phyloP scores from a whole-genome alignment of 106 monocot species.

The Triglochin maritima region DNA sequence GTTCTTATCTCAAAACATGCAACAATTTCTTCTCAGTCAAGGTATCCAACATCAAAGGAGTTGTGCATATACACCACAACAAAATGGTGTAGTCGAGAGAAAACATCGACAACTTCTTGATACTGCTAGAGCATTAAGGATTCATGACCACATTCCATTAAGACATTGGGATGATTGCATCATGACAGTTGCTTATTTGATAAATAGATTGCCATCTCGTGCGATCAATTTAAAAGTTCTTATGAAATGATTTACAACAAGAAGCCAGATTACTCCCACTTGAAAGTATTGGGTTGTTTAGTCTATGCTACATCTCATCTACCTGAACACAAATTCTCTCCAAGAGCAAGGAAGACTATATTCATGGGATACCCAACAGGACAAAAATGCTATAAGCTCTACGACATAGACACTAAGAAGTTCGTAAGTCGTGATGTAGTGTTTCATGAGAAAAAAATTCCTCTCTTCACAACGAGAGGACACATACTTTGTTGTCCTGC shows the following conservation, averaged over 20 bases:
- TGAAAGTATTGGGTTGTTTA: background rate
- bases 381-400: background rate
- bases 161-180: background rate
- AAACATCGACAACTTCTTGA: constrained; percentile 6
- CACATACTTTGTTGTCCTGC: no score
- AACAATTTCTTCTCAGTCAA: background rate
- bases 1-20: background rate
- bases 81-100: constrained; percentile 8
- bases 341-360: background rate
- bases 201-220: background rate
- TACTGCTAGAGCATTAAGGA: background rate
- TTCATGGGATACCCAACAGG: background rate
- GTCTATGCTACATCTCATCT: background rate
- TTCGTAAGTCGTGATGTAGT: background rate
- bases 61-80: background rate
- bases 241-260: background rate
- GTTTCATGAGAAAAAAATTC: background rate
- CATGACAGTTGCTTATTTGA: background rate
- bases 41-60: background rate
- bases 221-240: background rate
- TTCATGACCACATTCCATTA: background rate
- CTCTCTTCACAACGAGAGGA: background rate
- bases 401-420: background rate
- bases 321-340: background rate
- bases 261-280: background rate